These are phyloP conservation scores for Eragrostis curvula DNA, from an alignment of 176 grass and related monocot genomes.

Conservation along the genomic window DNA sequence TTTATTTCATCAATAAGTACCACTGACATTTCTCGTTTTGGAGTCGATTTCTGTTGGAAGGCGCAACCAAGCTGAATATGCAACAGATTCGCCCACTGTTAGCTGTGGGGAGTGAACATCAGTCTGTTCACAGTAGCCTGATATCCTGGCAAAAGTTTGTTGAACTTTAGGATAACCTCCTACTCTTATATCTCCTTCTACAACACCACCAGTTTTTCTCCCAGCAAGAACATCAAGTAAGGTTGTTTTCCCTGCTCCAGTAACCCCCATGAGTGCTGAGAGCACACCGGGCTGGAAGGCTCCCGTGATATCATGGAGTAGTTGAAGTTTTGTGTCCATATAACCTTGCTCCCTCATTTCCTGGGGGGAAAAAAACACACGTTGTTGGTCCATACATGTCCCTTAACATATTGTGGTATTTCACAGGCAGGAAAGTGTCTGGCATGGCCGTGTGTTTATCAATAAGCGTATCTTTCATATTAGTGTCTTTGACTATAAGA, in stretches of 20 bases:
- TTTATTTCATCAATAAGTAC: conserved; percentile 1
- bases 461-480: too few species aligned
- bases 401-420: neutral
- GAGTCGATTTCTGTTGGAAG: conserved; percentile 63
- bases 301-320: conserved; percentile 77
- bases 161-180: conserved; percentile 79
- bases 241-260: conserved; percentile 82
- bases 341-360: conserved; percentile 76
- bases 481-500: neutral
- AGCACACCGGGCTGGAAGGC: conserved; percentile 66
- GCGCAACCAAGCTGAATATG: conserved; percentile 80
- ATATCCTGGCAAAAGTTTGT: conserved; percentile 78
- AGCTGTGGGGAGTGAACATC: conserved; percentile 80
- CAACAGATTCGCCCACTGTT: conserved; percentile 70
- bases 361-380: conserved; percentile 28
- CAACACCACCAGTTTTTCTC: conserved; percentile 69
- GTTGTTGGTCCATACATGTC: neutral
- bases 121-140: conserved; percentile 79
- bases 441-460: too few species aligned
- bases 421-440: neutral
- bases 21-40: conserved; percentile 64
- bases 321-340: conserved; percentile 60
- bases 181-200: conserved; percentile 82
- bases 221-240: conserved; percentile 83
- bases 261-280: conserved; percentile 76